phyloP scores from a whole-genome alignment of 495 filamentous ascomycete species.

The Cenococcum geophilum region DNA sequence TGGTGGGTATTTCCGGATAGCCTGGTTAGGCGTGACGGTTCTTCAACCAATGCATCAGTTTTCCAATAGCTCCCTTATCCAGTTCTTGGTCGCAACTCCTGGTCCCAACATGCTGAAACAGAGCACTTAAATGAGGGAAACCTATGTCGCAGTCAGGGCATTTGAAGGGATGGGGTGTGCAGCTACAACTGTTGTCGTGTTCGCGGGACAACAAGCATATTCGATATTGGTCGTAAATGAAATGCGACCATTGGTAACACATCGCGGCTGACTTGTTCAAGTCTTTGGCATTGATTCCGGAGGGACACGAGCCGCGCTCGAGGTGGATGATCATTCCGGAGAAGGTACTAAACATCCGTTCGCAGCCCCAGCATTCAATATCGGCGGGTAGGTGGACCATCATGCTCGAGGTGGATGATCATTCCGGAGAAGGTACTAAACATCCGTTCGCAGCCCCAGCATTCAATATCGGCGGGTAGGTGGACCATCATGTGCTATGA shows the following conservation, averaged over 20 bases:
- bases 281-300: background rate
- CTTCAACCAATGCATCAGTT: background rate
- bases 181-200: background rate
- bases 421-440: constrained; percentile 9
- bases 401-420: constrained; percentile 20
- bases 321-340: constrained; percentile 19
- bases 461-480: background rate
- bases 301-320: constrained; percentile 8
- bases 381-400: no score
- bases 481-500: constrained; percentile 8
- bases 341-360: background rate
- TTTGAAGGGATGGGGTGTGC: background rate
- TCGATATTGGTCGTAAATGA: background rate
- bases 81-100: constrained; percentile 1
- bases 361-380: constrained; percentile 9
- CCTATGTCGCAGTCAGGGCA: constrained; percentile 1
- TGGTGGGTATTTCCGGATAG: no score
- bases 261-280: constrained; percentile 7
- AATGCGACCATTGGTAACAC: constrained; percentile 6
- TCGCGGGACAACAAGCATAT: background rate
- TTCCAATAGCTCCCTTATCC: background rate
- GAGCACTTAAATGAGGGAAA: background rate
- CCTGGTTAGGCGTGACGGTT: background rate
- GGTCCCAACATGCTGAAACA: constrained; percentile 12
- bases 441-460: constrained; percentile 7